Conservation (phyloP, 1,284 basidiomycete species). For the Marasmius oreades region DNA sequence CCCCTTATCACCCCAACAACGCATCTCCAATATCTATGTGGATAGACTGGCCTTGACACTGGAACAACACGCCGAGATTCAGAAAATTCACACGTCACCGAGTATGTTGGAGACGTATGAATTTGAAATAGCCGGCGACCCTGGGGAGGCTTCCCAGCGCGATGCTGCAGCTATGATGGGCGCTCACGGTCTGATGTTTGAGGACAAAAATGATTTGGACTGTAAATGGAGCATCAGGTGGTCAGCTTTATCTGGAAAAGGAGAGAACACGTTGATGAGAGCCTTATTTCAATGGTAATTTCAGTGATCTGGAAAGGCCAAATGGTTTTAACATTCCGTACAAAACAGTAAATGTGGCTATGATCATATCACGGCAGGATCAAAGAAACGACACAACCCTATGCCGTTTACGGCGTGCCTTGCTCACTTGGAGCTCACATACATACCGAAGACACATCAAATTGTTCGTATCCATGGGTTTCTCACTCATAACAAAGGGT, state of each 20-base stretch:
- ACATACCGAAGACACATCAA: not conserved
- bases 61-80: not conserved
- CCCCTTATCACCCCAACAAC: not conserved
- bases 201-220: not conserved
- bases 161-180: not conserved
- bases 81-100: not conserved
- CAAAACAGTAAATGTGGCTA: conserved; percentile 2
- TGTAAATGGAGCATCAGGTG: not conserved
- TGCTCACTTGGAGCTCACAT: conserved; percentile 3
- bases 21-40: not conserved
- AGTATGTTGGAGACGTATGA: not conserved
- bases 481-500: not conserved
- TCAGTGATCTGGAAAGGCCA: too few species aligned
- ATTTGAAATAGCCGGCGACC: not conserved
- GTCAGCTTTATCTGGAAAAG: not conserved
- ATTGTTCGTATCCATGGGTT: conserved; percentile 4
- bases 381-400: not conserved
- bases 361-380: not conserved
- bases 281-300: not conserved
- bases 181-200: not conserved
- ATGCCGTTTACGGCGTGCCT: conserved; percentile 3
- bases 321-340: too few species aligned
- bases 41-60: not conserved
- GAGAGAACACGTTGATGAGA: not conserved
- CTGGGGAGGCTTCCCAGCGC: not conserved